Base-by-base conservation (phyloP, 306 rosid genomes). In the Fragaria nilgerrensis region DNA sequence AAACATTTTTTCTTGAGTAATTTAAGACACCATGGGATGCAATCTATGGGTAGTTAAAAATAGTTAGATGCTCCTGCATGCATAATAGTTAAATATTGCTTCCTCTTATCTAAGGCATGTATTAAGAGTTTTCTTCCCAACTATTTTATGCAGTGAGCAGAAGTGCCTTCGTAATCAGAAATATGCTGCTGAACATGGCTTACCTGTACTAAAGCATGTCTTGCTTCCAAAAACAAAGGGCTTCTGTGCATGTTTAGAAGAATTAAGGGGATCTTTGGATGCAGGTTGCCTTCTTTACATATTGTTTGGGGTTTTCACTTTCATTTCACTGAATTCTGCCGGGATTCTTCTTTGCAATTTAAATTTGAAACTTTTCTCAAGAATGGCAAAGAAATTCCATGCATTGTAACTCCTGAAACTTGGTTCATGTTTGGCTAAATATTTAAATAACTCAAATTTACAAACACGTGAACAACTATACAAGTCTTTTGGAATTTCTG, bases 221-320 rank as follows among this genome's bases (percentile, higher is more conserved):
- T 78, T 92, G 73, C 91, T 90, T 85, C 97, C 97, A 7, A 92
- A 77, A 89, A 85, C 97, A 61, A 92, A 81, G 79, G 97, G 97
- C 23, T 92, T 92, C 82, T 85, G 78, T 58, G 70, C 91, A 45
- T 90, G 93, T 79, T 79, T 92, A 80, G 87, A 90, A 72, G 90
- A 84, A 61, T 73, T 90, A 50, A 83, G 88, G 72, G 85, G 66
- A 63, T 85, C 91, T 81, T 83, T 92, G 44, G 80, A 80, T 84
- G 90, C 95, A 89, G 97, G 97, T 91, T 81, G 10, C 27, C 69
- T 44, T 37, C 29, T 50, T 70, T 75, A 20, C 63, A 77, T 81
- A 17, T 75, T 6, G 32, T 67, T 43, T 53, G 58, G 22, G 68
- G 56, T 66, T 44, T 32, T 75, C 72, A 29, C n/a, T 12, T 72